Percentiles rank a stretch among this genome's conserved stretches.
Conservation (phyloP, 2,329 filamentous ascomycete species). For the Botrytis elliptica region DNA sequence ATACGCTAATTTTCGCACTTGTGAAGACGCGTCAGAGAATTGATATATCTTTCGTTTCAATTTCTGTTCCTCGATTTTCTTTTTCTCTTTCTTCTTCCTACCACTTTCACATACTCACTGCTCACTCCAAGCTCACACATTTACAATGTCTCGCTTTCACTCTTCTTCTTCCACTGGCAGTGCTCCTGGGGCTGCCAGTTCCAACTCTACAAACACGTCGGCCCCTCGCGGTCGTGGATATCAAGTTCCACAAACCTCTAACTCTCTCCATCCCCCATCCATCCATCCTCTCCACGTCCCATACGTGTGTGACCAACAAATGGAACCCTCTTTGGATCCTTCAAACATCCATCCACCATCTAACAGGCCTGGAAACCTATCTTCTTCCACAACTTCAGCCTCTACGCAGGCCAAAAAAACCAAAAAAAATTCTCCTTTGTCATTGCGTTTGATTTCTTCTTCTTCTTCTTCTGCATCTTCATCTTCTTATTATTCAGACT, state of each 20-base stretch:
- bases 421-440: neutral
- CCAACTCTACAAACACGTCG: constrained; percentile 4
- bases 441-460: constrained; percentile 5
- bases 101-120: neutral
- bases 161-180: constrained; percentile 14
- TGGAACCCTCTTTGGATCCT: constrained; percentile 11
- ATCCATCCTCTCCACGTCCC: neutral
- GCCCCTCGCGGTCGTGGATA: constrained; percentile 15
- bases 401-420: constrained; percentile 3
- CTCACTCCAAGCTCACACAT: neutral
- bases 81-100: constrained; percentile 13
- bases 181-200: constrained; percentile 10
- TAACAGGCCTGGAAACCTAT: constrained; percentile 10
- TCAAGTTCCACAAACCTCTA: constrained; percentile 16
- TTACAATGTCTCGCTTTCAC: constrained; percentile 13
- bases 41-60: neutral
- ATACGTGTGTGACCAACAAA: neutral
- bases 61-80: neutral
- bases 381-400: neutral
- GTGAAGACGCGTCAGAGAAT: neutral
- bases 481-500: constrained; percentile 2
- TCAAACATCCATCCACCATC: neutral
- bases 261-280: neutral
- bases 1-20: neutral
- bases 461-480: constrained; percentile 6